These are phyloP conservation scores for Lolium rigidum DNA, from an alignment of 176 grass and related monocot genomes.

Conservation along the genomic window DNA sequence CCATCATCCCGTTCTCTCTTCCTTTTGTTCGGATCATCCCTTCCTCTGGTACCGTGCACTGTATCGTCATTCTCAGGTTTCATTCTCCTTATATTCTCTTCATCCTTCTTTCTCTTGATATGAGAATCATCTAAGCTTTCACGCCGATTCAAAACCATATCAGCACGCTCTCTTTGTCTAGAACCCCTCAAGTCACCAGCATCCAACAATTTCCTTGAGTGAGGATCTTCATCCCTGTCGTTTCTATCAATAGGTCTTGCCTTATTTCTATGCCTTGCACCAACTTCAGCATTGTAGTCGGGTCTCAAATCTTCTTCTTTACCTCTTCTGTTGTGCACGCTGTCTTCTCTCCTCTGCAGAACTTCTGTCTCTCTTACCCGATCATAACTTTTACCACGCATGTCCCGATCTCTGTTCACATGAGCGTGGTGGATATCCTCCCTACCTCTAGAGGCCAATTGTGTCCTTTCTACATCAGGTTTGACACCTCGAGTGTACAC, in stretches of 20 bases:
- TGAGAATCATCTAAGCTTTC: constrained; percentile 71
- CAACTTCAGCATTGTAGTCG: constrained; percentile 66
- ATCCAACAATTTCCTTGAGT: constrained; percentile 69
- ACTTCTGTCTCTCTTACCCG: constrained; percentile 62
- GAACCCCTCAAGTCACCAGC: constrained; percentile 74
- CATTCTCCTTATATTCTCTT: constrained; percentile 70
- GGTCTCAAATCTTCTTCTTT: constrained; percentile 80
- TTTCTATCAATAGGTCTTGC: constrained; percentile 62
- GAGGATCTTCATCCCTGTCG: constrained; percentile 75
- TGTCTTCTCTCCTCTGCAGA: constrained; percentile 77
- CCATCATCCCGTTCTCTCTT: constrained; percentile 79
- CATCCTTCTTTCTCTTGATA: constrained; percentile 86
- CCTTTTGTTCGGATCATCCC: constrained; percentile 73
- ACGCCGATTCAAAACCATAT: constrained; percentile 55
- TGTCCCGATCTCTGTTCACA: constrained; percentile 58
- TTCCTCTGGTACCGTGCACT: constrained; percentile 59
- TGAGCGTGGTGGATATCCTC: constrained; percentile 59
- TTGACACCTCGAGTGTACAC: constrained; percentile 44
- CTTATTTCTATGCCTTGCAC: constrained; percentile 68
- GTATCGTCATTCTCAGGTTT: constrained; percentile 75
- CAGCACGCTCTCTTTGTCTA: constrained; percentile 72
- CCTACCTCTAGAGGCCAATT: constrained; percentile 57
- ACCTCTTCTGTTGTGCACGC: constrained; percentile 66
- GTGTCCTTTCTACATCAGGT: constrained; percentile 52
- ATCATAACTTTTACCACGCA: constrained; percentile 82